Evolutionary conservation across 1,284 basidiomycete species (phyloP).

Genomic region (Melampsora abietis-canadensis): DNA sequence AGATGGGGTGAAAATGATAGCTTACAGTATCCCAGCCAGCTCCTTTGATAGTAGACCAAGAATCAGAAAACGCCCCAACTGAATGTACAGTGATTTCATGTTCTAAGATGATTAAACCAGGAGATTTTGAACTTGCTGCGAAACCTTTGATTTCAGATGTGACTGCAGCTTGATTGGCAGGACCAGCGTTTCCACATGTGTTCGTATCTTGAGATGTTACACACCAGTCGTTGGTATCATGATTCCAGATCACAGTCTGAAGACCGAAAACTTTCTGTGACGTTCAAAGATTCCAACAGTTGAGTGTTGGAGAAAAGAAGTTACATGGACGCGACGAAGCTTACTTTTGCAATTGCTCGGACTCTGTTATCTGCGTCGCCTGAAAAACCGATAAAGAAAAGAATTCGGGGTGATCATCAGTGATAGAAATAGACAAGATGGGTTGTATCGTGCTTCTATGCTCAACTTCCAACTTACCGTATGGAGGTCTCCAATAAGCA

Average conservation of each 20-base stretch:
- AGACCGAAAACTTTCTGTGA: constrained; percentile 56
- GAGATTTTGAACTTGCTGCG: constrained; percentile 57
- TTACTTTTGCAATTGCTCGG: constrained; percentile 43
- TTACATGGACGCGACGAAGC: background rate
- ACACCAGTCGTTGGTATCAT: constrained; percentile 53
- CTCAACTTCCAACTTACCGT: constrained; percentile 74
- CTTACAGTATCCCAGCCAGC: constrained; percentile 68
- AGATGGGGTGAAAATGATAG: background rate
- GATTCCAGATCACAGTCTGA: constrained; percentile 73
- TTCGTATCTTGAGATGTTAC: constrained; percentile 32
- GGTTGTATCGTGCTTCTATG: constrained; percentile 48
- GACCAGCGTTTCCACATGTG: constrained; percentile 27
- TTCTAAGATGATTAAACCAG: constrained; percentile 75
- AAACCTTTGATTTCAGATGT: constrained; percentile 15
- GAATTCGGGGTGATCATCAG: constrained; percentile 12
- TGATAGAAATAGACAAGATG: background rate
- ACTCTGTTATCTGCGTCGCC: constrained; percentile 44
- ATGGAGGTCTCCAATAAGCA: constrained; percentile 54
- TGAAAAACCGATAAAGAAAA: background rate
- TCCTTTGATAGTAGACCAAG: constrained; percentile 64
- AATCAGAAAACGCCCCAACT: constrained; percentile 66
- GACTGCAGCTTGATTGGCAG: constrained; percentile 35
- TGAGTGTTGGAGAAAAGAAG: background rate
- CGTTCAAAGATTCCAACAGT: background rate
- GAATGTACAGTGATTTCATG: constrained; percentile 72